These are phyloP conservation scores for Pythium brassicae DNA, from an alignment of 352 stramenopile species.

Conservation along the genomic window DNA sequence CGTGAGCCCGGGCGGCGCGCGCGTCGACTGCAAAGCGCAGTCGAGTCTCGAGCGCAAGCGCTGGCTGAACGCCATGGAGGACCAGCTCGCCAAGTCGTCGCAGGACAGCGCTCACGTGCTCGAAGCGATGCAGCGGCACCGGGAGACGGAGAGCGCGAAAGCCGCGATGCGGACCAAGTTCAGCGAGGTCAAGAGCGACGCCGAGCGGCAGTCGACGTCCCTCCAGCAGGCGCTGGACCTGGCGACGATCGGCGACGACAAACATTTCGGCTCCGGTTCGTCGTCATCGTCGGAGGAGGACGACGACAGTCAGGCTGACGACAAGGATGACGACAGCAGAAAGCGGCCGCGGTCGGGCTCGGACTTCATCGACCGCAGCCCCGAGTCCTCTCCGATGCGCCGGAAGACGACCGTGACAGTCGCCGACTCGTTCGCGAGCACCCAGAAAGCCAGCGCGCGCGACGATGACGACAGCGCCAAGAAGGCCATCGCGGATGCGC, in stretches of 20 bases:
- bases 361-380: slow-evolving; percentile 52
- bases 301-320: background rate
- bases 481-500: background rate
- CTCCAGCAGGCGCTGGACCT: slow-evolving; percentile 44
- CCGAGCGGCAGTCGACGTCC: slow-evolving; percentile 37
- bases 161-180: slow-evolving; percentile 50
- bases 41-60: slow-evolving; percentile 65
- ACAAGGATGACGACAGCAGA: slow-evolving; percentile 5
- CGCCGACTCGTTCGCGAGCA: slow-evolving; percentile 25
- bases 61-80: slow-evolving; percentile 64
- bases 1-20: slow-evolving; percentile 21
- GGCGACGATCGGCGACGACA: slow-evolving; percentile 14
- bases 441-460: slow-evolving; percentile 22
- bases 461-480: slow-evolving; percentile 11
- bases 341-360: slow-evolving; percentile 18
- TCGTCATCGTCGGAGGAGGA: background rate
- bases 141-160: slow-evolving; percentile 32
- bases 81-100: slow-evolving; percentile 28
- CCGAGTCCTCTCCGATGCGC: slow-evolving; percentile 71
- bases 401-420: slow-evolving; percentile 19
- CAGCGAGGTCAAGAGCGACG: slow-evolving; percentile 41
- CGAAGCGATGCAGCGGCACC: slow-evolving; percentile 29
- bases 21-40: slow-evolving; percentile 49
- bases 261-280: background rate
- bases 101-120: slow-evolving; percentile 32